Conservation (phyloP, 2,329 filamentous ascomycete species). For the Metarhizium rileyi region DNA sequence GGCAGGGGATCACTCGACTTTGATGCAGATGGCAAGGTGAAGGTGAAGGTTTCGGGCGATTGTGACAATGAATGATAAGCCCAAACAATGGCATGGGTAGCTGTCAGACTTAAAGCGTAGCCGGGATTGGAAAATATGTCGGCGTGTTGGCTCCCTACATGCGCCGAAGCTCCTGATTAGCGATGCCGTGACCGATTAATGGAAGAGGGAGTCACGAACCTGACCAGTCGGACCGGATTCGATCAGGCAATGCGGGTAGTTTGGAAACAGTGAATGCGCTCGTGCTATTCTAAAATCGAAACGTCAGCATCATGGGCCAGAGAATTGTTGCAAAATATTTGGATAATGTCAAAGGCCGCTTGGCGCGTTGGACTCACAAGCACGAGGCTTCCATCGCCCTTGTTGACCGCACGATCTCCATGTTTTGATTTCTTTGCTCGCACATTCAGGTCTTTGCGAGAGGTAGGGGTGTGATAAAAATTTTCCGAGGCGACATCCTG, state of each 20-base stretch:
- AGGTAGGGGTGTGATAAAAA: conserved; percentile 22
- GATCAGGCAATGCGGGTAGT: conserved; percentile 71
- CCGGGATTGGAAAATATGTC: conserved; percentile 55
- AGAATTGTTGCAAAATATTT: neutral
- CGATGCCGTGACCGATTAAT: conserved; percentile 5
- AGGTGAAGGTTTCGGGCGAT: conserved; percentile 68
- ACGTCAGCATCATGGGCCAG: neutral
- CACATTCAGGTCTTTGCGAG: conserved; percentile 46
- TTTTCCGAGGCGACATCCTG: conserved; percentile 37
- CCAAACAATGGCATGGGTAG: conserved; percentile 81
- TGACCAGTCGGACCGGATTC: conserved; percentile 55
- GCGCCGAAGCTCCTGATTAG: conserved; percentile 6
- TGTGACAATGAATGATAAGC: conserved; percentile 63
- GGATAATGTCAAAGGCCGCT: neutral
- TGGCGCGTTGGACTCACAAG: conserved; percentile 39
- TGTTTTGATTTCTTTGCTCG: conserved; percentile 53
- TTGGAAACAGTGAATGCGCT: conserved; percentile 79
- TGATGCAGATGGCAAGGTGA: conserved; percentile 66
- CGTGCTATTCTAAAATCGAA: conserved; percentile 57
- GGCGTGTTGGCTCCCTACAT: conserved; percentile 52
- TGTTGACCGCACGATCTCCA: conserved; percentile 49
- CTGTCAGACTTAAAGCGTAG: conserved; percentile 73
- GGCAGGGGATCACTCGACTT: conserved; percentile 64
- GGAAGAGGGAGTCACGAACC: conserved; percentile 41
- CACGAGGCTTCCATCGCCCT: conserved; percentile 58